Evolutionary conservation across 139 green algal genomes (phyloP).

Genomic region (Chlamydomonas applanata): DNA sequence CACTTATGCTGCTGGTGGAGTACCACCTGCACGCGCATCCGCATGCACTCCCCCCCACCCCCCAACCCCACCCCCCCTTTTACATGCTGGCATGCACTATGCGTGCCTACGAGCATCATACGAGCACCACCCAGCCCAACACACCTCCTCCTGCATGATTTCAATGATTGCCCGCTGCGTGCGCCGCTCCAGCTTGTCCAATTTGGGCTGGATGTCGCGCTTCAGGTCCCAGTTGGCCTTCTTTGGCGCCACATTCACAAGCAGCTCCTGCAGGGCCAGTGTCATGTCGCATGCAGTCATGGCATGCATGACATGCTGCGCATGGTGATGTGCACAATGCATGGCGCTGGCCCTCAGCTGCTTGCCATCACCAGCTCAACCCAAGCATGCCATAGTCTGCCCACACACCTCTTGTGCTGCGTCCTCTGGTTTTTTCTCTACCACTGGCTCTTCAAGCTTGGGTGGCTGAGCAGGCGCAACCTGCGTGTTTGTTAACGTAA

Average conservation of each 20-base stretch:
- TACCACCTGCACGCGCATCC: too few species aligned
- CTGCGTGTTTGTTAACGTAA: too few species aligned
- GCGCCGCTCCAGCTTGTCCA: slow-evolving; percentile 76
- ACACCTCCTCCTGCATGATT: slow-evolving; percentile 70
- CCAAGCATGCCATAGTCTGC: too few species aligned
- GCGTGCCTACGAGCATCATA: too few species aligned
- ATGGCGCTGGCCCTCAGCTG: too few species aligned
- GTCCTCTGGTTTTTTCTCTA: slow-evolving; percentile 51
- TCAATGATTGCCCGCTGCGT: slow-evolving; percentile 79
- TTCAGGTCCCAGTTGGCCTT: slow-evolving; percentile 92
- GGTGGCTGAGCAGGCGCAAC: slow-evolving; percentile 59
- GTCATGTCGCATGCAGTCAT: neutral
- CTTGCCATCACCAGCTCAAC: too few species aligned
- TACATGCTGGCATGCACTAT: too few species aligned
- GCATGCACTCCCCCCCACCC: too few species aligned
- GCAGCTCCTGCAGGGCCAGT: slow-evolving; percentile 64
- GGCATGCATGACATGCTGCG: neutral
- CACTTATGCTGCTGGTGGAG: too few species aligned
- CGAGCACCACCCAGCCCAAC: slow-evolving; percentile 24
- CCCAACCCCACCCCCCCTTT: too few species aligned
- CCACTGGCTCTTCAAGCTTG: slow-evolving; percentile 57
- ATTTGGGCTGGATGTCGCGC: slow-evolving; percentile 71
- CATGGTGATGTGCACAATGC: neutral
- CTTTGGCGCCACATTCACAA: slow-evolving; percentile 85
- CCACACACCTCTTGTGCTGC: slow-evolving; percentile 57